Conservation (phyloP, 345 rosid genomes). For the Trapa bicornis region DNA sequence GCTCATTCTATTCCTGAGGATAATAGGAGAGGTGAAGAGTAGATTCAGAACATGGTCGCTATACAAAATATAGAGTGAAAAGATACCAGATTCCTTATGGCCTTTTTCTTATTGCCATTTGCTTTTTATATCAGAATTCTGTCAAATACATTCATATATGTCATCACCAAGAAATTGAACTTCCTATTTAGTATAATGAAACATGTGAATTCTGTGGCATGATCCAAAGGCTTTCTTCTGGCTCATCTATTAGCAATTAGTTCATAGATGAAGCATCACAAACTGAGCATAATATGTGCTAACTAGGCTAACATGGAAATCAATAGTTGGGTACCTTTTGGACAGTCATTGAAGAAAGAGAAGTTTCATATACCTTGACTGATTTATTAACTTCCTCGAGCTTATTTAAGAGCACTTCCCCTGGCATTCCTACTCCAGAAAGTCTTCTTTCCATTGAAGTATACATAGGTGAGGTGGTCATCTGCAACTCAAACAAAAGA, state of each 20-base stretch:
- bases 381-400: slow-evolving; percentile 51
- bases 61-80: not conserved
- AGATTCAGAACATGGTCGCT: not conserved
- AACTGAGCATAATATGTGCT: not conserved
- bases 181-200: no score
- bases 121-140: not conserved
- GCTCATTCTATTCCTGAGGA: not conserved
- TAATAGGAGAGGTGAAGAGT: not conserved
- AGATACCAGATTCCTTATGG: not conserved
- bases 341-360: not conserved
- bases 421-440: slow-evolving; percentile 8
- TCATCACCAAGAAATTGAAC: not conserved
- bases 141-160: not conserved
- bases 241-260: no score
- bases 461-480: slow-evolving; percentile 27
- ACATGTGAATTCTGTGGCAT: no score
- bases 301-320: not conserved
- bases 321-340: not conserved
- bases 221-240: no score
- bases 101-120: not conserved
- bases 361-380: slow-evolving; percentile 25
- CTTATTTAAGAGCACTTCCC: slow-evolving; percentile 37
- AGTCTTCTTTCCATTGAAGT: slow-evolving; percentile 29
- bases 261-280: slow-evolving; percentile 1
- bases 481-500: slow-evolving; percentile 19